Base-by-base conservation (phyloP, 768 basidiomycete genomes). In the Trametes cinnabarina region DNA sequence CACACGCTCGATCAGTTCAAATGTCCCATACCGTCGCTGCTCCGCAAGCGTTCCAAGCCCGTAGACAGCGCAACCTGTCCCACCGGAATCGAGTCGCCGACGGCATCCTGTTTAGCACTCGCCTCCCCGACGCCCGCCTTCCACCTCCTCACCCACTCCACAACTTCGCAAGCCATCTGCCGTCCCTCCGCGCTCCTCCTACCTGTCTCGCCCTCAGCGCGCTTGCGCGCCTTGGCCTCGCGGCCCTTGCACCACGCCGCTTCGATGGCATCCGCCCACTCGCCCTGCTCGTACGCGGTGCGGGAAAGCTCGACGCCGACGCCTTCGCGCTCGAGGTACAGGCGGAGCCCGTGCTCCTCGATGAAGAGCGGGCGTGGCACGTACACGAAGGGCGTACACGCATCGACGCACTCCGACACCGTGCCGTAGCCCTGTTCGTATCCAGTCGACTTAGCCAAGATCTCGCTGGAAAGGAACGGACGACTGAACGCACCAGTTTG, bases 311-410 rank as follows among this genome's bases (percentile, higher is more conserved):
- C 87, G 28, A 90, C 76, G 9, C 88, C 87, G 15, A 85, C 82
- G 14, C 89, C 90, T 43, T 86, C 81, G 22, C 72, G 73, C 37
- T 82, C 75, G 37, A 92, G 81, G 30, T 88, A 74, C 14, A 85
- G 74, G 4, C 83, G 81, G 30, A 92, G 74, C 3, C 90, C 90
- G 63, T 88, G 84, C 67, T 92, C 90, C 65, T 92, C 90, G 40
- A 91, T 82, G 63, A 92, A 92, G 35, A 91, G 74, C 0, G 90
- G 90, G 2, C 90, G 79, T 1, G 90, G 85, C 12, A 92, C 88
- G 66, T 86, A 92, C 30, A 92, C 82, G 57, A 92, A 90, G 4
- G 90, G 87, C 15, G 90, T 90, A 60, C 81, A 81, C 4, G 86
- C 77, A 64, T 90, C 87, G 17, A 91, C 82, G 58, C 87, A 88